Evolutionary conservation across 768 basidiomycete genomes (phyloP), one percentile per base, ranked within the genome.

Genomic region (Steccherinum ochraceum): DNA sequence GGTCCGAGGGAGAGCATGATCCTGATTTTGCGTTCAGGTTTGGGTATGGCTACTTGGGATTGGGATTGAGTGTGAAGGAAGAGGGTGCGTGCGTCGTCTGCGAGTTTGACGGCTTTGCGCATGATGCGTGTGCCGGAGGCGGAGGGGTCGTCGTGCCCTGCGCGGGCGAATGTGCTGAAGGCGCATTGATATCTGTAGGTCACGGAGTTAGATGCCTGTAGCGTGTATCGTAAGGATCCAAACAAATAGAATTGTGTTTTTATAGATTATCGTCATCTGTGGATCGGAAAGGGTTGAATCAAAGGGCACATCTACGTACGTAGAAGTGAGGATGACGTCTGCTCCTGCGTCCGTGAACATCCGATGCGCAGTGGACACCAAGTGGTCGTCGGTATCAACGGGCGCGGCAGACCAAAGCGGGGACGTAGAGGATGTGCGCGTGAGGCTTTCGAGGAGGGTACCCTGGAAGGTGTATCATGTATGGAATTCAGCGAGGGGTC

Each of bases 1-100:
- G 86, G 82, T 16, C 89, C 89, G 24, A 90, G 66, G 4, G 85
- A 89, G 3, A 93, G 72, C 2, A 79, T 84, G 27, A 91, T 74
- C 23, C 67, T 72, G 56, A 76, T 61, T 45, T 65, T 64, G 41
- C 45, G 44, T 5, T 5, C 48, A 40, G 47, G 59, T 58, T 35
- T 23, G 20, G 27, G 12, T 11, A 23, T 46, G 5, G 43, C 18
- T n/a, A 3, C 5, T n/a, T 42, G 53, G 18, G 45, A 21, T 20
- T 41, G 21, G 12, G 20, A 21, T 23, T 54, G 45, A 13, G 55
- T 19, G 13, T 63, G 50, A 47, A 65, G 50, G 53, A 68, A 80
- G 2, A 62, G 55, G 3, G 51, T 43, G 40, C 70, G 69, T 0
- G 83, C 84, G 49, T 76, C 64, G 5, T 59, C 60, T 1, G 85